Base-by-base conservation (phyloP, 139 green algal species). In the Asterochloris erici region DNA sequence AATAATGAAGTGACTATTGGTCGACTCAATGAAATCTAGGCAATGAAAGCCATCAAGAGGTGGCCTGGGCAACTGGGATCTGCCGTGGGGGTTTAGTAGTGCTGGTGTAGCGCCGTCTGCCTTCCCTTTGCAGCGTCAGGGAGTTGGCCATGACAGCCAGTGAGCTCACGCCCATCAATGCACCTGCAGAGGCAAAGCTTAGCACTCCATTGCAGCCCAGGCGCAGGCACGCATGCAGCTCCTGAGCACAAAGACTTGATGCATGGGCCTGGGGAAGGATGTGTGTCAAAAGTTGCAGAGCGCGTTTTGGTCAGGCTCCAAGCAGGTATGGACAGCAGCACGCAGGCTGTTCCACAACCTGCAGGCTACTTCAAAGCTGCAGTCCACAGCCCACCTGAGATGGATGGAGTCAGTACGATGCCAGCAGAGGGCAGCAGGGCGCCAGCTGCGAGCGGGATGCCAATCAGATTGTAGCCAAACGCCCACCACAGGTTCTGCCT, bases 401-500 rank as follows among this genome's bases (percentile, higher is more conserved):
- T 78, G 38, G 86, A 86, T 54, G 90, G 90, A 4, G 90, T 94
- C 62, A 94, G 84, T 11, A 86, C 89, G 19, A 93, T 77, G 29
- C 88, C 87, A n/a, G 80, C 76, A 28, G 79, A 26, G 29, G 91
- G 91, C 28, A 94, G 87, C 66, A 89, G 73, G 0, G 88, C 90
- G 16, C 91, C 91, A 16, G 91, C 90, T 11, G 91, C 91, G 13
- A 94, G 82, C 0, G 95, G 95, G 15, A 98, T 90, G 47, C 86
- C 89, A 0, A 97, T 69, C 10, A 94, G 19, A 87, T 98, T 98
- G 86, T 98, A 98, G 14, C 86, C 94, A 81, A 98, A 95, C 0
- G 95, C 95, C 95, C 95, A 98, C 19, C 79, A 85, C 76, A 98
- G 87, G 86, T 98, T 98, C 83, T 98, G 93, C 69, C 87, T 84